These are phyloP conservation scores for Pseudevernia furfuracea DNA, from an alignment of 495 filamentous ascomycete species.

Conservation along the genomic window DNA sequence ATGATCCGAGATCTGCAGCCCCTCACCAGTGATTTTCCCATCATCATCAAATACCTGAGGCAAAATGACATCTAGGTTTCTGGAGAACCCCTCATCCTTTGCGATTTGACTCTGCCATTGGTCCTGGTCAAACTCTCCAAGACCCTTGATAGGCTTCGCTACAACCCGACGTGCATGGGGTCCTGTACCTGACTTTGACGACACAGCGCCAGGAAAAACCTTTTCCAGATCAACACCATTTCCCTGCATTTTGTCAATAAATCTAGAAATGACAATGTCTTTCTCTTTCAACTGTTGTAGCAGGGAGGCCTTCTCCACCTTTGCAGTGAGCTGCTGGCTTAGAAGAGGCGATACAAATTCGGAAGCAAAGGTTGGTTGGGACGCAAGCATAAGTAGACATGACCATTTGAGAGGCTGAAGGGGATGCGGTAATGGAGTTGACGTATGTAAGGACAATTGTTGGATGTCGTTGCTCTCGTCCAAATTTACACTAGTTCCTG, in stretches of 20 bases:
- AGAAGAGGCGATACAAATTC: constrained; percentile 66
- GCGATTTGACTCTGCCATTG: constrained; percentile 30
- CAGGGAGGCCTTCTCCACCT: constrained; percentile 47
- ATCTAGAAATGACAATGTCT: constrained; percentile 64
- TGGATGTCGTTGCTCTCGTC: constrained; percentile 25
- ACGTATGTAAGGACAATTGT: constrained; percentile 50
- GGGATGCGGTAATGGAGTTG: constrained; percentile 56
- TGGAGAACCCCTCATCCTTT: background rate
- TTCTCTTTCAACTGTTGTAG: constrained; percentile 60
- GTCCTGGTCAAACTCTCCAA: constrained; percentile 40
- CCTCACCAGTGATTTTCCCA: background rate
- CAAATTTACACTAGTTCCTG: constrained; percentile 32
- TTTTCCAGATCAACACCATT: constrained; percentile 58
- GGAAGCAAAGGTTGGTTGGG: constrained; percentile 46
- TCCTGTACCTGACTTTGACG: constrained; percentile 34
- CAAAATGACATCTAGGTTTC: background rate
- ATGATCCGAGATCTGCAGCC: constrained; percentile 17
- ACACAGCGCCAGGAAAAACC: constrained; percentile 59
- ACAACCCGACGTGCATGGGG: constrained; percentile 32
- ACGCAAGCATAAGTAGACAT: constrained; percentile 49
- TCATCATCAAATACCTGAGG: background rate
- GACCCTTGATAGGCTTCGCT: constrained; percentile 40
- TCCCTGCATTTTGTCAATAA: constrained; percentile 71
- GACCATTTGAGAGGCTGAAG: constrained; percentile 65
- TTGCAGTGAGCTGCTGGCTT: constrained; percentile 45